Evolutionary conservation across 768 basidiomycete genomes (phyloP).

Genomic region (Mycena olivaceomarginata): DNA sequence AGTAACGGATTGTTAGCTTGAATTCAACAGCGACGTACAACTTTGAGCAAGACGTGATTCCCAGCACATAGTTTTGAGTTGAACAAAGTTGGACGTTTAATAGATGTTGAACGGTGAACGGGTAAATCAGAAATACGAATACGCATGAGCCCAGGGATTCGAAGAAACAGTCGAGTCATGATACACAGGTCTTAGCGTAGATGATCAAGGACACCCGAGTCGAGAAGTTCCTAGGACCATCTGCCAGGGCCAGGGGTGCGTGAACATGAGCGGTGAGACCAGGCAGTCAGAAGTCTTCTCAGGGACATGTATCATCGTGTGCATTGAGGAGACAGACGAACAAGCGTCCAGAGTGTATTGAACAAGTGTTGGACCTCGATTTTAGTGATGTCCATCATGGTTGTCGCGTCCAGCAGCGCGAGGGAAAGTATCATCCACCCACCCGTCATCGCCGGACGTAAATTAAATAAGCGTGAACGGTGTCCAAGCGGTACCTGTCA

Average conservation of each 20-base stretch:
- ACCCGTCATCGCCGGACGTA: neutral
- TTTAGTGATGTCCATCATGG: neutral
- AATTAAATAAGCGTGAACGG: conserved; percentile 13
- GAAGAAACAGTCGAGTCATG: neutral
- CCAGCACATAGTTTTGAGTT: too few species aligned
- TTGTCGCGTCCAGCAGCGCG: too few species aligned
- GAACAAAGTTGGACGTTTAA: too few species aligned
- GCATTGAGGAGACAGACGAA: neutral
- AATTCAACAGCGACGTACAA: too few species aligned
- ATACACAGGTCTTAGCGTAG: neutral
- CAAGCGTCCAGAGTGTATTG: neutral
- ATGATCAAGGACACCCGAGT: neutral
- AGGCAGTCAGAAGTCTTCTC: neutral
- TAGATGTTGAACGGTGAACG: too few species aligned
- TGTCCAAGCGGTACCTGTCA: neutral
- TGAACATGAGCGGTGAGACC: conserved; percentile 6
- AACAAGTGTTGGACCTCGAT: neutral
- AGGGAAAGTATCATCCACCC: neutral
- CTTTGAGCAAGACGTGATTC: too few species aligned
- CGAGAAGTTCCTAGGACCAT: neutral
- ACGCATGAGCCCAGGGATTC: too few species aligned
- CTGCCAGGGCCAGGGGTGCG: neutral
- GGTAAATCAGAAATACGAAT: too few species aligned
- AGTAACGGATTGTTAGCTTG: too few species aligned
- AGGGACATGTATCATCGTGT: neutral